Conservation (phyloP, 1,139 yeast species). For the Suhomyces bribrorum region DNA sequence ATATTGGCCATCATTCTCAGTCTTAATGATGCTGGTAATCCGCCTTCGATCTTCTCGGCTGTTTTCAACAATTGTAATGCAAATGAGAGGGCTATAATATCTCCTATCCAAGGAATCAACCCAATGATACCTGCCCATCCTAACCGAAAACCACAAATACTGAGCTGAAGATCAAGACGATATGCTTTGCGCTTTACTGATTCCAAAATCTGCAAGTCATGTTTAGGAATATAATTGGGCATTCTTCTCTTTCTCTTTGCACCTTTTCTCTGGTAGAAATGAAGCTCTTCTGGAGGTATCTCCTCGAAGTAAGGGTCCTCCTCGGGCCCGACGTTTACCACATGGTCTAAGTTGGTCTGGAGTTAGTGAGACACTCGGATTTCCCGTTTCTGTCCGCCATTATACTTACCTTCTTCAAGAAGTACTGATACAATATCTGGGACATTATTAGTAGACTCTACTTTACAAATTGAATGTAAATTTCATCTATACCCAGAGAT, state of each 20-base stretch:
- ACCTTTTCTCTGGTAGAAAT: conserved; percentile 48
- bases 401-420: conserved; percentile 41
- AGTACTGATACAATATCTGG: conserved; percentile 31
- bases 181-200: conserved; percentile 63
- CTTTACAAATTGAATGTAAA: not conserved
- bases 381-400: too few species aligned
- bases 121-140: conserved; percentile 80
- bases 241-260: conserved; percentile 48
- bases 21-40: conserved; percentile 53
- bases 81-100: conserved; percentile 49
- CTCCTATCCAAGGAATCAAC: conserved; percentile 66
- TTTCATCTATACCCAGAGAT: not conserved
- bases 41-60: conserved; percentile 63
- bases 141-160: conserved; percentile 61
- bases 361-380: too few species aligned
- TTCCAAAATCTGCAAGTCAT: conserved; percentile 54
- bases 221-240: conserved; percentile 56
- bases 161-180: conserved; percentile 62
- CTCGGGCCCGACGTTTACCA: conserved; percentile 33
- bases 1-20: conserved; percentile 62
- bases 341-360: conserved; percentile 40
- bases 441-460: conserved; percentile 21
- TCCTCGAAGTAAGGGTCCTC: conserved; percentile 52
- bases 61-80: conserved; percentile 51
- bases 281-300: conserved; percentile 49